These are phyloP conservation scores for Hymenoscyphus scutula DNA, from an alignment of 2,329 filamentous ascomycete genomes.

Conservation along the genomic window DNA sequence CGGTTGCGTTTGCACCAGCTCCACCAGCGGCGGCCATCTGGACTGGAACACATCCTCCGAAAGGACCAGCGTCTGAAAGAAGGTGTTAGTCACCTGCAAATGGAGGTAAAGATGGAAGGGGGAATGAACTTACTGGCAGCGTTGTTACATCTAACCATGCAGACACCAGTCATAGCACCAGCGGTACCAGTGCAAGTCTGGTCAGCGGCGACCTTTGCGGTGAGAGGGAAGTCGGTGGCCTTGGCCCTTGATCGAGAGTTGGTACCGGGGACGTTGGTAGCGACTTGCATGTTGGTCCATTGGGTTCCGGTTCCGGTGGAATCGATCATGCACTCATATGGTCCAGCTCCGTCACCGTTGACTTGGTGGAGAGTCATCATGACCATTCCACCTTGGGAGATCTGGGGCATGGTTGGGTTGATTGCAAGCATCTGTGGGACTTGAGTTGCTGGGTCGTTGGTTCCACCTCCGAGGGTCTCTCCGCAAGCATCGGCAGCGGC, in stretches of 20 bases:
- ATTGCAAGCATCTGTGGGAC: constrained; percentile 54
- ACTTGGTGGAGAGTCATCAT: constrained; percentile 66
- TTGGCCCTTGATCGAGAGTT: constrained; percentile 44
- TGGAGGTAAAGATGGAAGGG: not conserved
- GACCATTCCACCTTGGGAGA: constrained; percentile 53
- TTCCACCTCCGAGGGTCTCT: constrained; percentile 55
- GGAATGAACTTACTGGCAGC: constrained; percentile 39
- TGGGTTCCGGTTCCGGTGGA: constrained; percentile 54
- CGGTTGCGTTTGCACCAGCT: constrained; percentile 18
- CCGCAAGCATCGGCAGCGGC: constrained; percentile 51
- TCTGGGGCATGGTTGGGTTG: constrained; percentile 57
- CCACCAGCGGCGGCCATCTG: constrained; percentile 41
- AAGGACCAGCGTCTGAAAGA: constrained; percentile 51
- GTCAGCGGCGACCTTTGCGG: constrained; percentile 53
- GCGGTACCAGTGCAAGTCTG: constrained; percentile 59
- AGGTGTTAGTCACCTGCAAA: not conserved
- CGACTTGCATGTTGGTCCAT: constrained; percentile 55
- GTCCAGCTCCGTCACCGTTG: constrained; percentile 61
- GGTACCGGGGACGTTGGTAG: constrained; percentile 49
- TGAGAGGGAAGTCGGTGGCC: constrained; percentile 46
- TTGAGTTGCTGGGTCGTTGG: constrained; percentile 56
- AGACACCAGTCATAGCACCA: constrained; percentile 57
- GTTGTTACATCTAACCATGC: constrained; percentile 63
- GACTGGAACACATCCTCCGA: constrained; percentile 59
- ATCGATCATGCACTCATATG: constrained; percentile 65